A percentile compares a stretch with the other conserved stretches of the same genome.
Evolutionary conservation across 2,329 filamentous ascomycete species (phyloP).

Genomic region (Aspergillus texensis): DNA sequence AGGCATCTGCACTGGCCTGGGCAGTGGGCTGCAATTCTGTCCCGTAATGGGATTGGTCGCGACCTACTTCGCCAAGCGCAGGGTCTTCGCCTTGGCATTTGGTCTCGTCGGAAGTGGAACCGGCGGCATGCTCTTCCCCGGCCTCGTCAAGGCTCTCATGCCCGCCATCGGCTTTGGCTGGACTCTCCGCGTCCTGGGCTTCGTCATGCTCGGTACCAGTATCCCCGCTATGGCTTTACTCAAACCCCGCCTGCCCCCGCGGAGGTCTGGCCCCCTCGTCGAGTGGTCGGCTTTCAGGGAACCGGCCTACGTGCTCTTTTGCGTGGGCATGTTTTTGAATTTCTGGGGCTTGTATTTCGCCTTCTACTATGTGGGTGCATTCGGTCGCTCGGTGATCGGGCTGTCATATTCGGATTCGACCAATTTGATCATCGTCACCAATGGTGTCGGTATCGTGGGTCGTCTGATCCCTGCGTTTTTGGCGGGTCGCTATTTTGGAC

Average conservation of each 20-base stretch:
- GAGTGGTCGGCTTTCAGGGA: slow-evolving; percentile 17
- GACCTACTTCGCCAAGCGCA: slow-evolving; percentile 52
- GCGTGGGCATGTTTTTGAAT: slow-evolving; percentile 20
- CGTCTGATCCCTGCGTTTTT: slow-evolving; percentile 57
- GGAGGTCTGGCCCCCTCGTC: slow-evolving; percentile 11
- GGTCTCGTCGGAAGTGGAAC: neutral
- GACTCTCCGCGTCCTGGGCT: slow-evolving; percentile 50
- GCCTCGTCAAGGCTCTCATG: neutral
- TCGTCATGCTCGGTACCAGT: slow-evolving; percentile 19
- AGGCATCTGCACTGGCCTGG: slow-evolving; percentile 57
- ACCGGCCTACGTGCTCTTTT: slow-evolving; percentile 43
- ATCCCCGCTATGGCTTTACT: slow-evolving; percentile 13
- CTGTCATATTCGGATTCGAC: slow-evolving; percentile 47
- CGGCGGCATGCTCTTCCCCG: slow-evolving; percentile 1
- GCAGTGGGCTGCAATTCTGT: slow-evolving; percentile 36
- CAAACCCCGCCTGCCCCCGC: slow-evolving; percentile 12
- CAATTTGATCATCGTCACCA: slow-evolving; percentile 57
- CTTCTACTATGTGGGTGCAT: slow-evolving; percentile 28
- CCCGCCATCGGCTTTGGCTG: neutral
- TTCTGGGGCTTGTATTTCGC: slow-evolving; percentile 21
- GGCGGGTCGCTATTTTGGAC: slow-evolving; percentile 57
- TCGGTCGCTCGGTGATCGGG: slow-evolving; percentile 42
- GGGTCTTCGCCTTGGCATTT: slow-evolving; percentile 1
- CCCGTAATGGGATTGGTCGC: slow-evolving; percentile 20
- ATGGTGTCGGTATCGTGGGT: slow-evolving; percentile 58